Base-by-base conservation (phyloP, 225 moss, liverwort and hornwort genomes). In the Pseudoscleropodium purum region DNA sequence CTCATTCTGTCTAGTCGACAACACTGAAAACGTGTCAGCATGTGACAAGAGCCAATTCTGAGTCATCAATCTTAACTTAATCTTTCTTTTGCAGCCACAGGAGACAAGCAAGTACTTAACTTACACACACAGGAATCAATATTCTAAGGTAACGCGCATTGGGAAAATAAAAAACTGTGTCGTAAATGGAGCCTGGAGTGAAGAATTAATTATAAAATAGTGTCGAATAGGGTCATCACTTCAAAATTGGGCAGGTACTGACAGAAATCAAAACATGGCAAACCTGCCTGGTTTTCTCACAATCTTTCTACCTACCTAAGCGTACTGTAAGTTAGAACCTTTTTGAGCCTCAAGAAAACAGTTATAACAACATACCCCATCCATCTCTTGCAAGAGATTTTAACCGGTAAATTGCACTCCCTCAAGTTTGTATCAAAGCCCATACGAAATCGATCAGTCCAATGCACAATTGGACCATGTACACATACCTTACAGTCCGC, bases 381-480 rank as follows among this genome's bases (percentile, higher is more conserved):
- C 62, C 25, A 66, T 83, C 82, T 87, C 67, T 82, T 65, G 59
- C 59, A 47, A 76, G 66, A 90, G 75, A 81, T 59, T 19, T 57
- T 10, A 63, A 39, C 73, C 23, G 54, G 62, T 51, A 54, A 30
- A 47, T 49, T 75, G 47, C 75, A 29, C 85, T 60, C 17, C 18
- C 51, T 51, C 69, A 51, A 45, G 75, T 41, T 47, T 12, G 54
- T 63, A 56, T 72, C 78, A 79, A 73, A 27, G 83, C 61, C 57
- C 81, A 60, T 11, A 65, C 24, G 41, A 67, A 67, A 74, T 7
- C 59, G 10, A 4, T 61, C 41, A 73, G 79, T 84, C 79, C 92
- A 90, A 88, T 86, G 90, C 90, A 88, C 47, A 57, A 90, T 88
- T 92, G 90, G 84, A 90, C 83, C 65, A 69, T 84, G 74, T 43